Conservation (phyloP, 208 protist genomes). For the Trichomonas gallinae region DNA sequence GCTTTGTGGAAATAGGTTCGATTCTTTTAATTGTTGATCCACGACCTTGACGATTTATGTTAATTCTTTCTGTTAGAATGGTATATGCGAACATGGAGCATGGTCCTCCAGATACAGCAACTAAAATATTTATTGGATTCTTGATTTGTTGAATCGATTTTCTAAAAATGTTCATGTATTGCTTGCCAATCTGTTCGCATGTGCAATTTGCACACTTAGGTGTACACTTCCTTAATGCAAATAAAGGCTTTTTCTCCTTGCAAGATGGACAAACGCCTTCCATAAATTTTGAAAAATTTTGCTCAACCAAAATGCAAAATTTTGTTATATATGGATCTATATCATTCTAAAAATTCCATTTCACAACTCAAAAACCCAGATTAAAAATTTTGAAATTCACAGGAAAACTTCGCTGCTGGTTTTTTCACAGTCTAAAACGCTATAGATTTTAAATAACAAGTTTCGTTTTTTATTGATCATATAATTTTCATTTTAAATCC, state of each 20-base stretch:
- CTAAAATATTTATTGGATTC: not conserved
- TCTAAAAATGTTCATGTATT: not conserved
- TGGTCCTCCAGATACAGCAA: not conserved
- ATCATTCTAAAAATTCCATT: too few relatives aligned
- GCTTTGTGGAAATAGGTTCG: not conserved
- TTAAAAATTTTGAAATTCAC: too few relatives aligned
- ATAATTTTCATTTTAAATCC: too few relatives aligned
- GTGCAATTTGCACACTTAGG: not conserved
- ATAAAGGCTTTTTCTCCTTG: not conserved
- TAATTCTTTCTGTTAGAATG: not conserved
- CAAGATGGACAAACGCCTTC: not conserved
- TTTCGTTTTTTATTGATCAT: too few relatives aligned
- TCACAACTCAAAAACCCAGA: too few relatives aligned
- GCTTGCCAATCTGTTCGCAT: not conserved
- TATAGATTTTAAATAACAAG: too few relatives aligned
- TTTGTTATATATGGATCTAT: too few relatives aligned
- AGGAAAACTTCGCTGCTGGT: too few relatives aligned
- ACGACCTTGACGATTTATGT: not conserved
- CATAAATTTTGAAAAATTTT: not conserved
- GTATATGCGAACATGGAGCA: not conserved
- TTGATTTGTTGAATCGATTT: not conserved
- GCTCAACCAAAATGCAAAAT: too few relatives aligned
- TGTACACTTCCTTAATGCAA: not conserved
- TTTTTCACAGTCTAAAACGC: too few relatives aligned
- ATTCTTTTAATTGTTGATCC: not conserved